Percentiles rank a stretch among this genome's conserved stretches.
Evolutionary conservation across 78 protist genomes (phyloP).

Genomic region (Trichosphaerium sp.): DNA sequence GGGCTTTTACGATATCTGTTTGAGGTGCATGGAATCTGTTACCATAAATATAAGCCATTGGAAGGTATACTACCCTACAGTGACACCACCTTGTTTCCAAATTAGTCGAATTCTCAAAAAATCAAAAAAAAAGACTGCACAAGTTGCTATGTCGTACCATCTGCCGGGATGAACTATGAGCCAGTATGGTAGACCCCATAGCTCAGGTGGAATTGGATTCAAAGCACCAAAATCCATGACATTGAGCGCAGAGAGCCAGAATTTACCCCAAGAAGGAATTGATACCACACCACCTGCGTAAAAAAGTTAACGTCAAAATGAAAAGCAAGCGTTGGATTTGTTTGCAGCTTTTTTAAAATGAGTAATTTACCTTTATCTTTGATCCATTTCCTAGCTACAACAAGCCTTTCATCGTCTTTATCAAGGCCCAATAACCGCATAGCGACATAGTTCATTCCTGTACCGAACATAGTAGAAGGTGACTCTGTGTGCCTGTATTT

Average conservation of each 20-base stretch:
- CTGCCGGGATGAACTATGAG: slow-evolving; percentile 68
- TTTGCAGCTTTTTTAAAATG: neutral
- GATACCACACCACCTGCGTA: slow-evolving; percentile 50
- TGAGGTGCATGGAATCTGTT: neutral
- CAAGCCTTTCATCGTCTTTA: slow-evolving; percentile 11
- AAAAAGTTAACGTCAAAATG: neutral
- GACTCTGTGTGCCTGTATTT: slow-evolving; percentile 58
- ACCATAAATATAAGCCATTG: slow-evolving; percentile 81
- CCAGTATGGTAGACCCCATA: slow-evolving; percentile 71
- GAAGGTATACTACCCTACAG: slow-evolving; percentile 84
- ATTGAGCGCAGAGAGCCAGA: slow-evolving; percentile 64
- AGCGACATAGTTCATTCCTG: slow-evolving; percentile 67
- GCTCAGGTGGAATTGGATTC: slow-evolving; percentile 70
- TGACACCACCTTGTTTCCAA: too few relatives aligned
- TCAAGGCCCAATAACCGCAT: slow-evolving; percentile 69
- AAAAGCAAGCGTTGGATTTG: neutral
- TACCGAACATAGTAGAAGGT: slow-evolving; percentile 76
- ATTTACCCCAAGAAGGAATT: slow-evolving; percentile 87
- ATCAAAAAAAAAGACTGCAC: too few relatives aligned
- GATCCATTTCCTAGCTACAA: slow-evolving; percentile 41
- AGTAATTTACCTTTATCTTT: neutral
- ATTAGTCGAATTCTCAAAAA: neutral
- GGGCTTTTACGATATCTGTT: slow-evolving; percentile 6
- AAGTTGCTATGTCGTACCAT: slow-evolving; percentile 2
- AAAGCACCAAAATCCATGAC: slow-evolving; percentile 64